Evolutionary conservation across 345 rosid species (phyloP).

Genomic region (Hypericum androsaemum): DNA sequence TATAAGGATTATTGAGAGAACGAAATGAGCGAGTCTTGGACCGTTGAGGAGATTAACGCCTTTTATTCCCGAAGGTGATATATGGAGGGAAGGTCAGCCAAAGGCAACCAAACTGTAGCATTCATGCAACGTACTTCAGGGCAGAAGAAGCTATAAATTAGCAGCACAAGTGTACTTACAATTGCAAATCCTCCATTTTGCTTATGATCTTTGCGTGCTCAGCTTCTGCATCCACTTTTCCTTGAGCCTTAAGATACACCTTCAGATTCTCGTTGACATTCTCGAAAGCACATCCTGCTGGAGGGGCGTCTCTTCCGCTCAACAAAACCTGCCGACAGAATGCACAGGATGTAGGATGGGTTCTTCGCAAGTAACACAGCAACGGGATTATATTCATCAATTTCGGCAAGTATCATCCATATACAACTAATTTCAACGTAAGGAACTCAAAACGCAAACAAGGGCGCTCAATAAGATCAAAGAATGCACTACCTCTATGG

Average conservation of each 20-base stretch:
- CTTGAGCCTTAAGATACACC: conserved; percentile 70
- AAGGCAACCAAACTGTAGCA: neutral
- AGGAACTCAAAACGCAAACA: neutral
- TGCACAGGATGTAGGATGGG: neutral
- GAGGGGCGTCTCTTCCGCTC: conserved; percentile 58
- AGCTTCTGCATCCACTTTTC: conserved; percentile 46
- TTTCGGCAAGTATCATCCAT: no score
- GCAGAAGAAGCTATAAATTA: neutral
- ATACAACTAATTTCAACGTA: no score
- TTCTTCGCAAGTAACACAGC: no score
- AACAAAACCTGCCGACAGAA: conserved; percentile 43
- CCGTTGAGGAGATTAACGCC: neutral
- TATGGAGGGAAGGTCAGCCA: neutral
- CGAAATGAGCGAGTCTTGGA: no score
- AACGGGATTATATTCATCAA: no score
- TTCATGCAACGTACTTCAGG: neutral
- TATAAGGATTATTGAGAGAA: neutral
- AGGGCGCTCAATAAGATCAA: neutral
- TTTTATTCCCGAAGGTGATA: neutral
- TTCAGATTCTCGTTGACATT: conserved; percentile 72
- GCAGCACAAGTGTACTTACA: conserved; percentile 29
- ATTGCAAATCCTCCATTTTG: conserved; percentile 57
- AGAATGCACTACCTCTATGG: conserved; percentile 43
- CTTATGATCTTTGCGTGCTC: conserved; percentile 60
- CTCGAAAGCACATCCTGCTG: conserved; percentile 65